A percentile compares a stretch with the other conserved stretches of the same genome.
phyloP scores from a whole-genome alignment of 208 protist species.

The Crithidia thermophila region DNA sequence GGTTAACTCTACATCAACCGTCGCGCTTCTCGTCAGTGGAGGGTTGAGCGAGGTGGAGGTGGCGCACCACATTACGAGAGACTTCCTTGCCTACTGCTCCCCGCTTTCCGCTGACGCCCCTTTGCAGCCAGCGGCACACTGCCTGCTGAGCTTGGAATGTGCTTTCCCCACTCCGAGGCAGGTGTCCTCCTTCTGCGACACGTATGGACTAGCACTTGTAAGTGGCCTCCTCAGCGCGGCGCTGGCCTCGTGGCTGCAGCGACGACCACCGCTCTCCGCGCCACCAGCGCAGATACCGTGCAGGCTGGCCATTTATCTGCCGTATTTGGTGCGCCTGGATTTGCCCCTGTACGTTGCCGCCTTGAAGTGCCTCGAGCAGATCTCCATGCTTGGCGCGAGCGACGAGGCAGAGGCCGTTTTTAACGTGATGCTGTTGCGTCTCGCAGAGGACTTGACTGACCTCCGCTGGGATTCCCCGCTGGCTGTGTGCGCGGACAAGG shows the following conservation, averaged over 20 bases:
- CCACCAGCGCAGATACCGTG: slow-evolving; percentile 26
- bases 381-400: not conserved
- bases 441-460: slow-evolving; percentile 29
- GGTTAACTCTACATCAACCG: not conserved
- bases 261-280: not conserved
- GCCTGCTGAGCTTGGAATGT: slow-evolving; percentile 2
- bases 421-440: slow-evolving; percentile 10
- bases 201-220: slow-evolving; percentile 1
- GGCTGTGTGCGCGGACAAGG: slow-evolving; percentile 1
- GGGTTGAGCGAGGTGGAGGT: not conserved
- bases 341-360: slow-evolving; percentile 18
- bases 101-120: slow-evolving; percentile 5
- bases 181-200: slow-evolving; percentile 8
- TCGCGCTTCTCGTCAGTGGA: not conserved
- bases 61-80: not conserved
- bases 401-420: slow-evolving; percentile 21
- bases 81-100: not conserved
- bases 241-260: slow-evolving; percentile 18
- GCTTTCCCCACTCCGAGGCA: slow-evolving; percentile 1
- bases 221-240: slow-evolving; percentile 11
- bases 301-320: slow-evolving; percentile 20
- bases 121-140: slow-evolving; percentile 21
- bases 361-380: slow-evolving; percentile 7
- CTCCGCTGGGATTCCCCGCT: slow-evolving; percentile 1
- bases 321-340: slow-evolving; percentile 29